A percentile compares a stretch with the other conserved stretches of the same genome.
Evolutionary conservation across 257 asterid species (phyloP).

Genomic region (Scutellaria barbata): DNA sequence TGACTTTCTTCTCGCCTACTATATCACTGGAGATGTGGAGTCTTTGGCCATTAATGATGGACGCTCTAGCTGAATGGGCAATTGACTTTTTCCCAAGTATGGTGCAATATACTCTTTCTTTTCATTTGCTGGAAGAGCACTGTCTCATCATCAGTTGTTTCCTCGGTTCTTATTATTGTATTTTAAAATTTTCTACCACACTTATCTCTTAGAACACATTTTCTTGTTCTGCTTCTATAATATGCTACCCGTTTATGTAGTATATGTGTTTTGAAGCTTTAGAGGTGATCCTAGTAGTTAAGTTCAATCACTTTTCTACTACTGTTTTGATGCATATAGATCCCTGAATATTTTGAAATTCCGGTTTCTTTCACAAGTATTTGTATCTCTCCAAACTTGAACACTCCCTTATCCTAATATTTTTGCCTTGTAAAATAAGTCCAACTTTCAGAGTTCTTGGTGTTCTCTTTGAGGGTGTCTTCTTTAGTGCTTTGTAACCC

Average conservation of each 20-base stretch:
- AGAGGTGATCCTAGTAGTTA: background rate
- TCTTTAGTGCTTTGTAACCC: background rate
- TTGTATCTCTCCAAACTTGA: background rate
- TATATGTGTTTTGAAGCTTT: constrained; percentile 24
- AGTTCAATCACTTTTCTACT: constrained; percentile 7
- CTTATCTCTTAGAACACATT: too few relatives aligned
- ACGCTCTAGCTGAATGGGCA: constrained; percentile 97
- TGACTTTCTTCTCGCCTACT: constrained; percentile 94
- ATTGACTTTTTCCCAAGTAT: constrained; percentile 96
- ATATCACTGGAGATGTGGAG: constrained; percentile 98
- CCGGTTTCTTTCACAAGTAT: background rate
- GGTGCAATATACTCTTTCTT: constrained; percentile 30
- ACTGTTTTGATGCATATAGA: background rate
- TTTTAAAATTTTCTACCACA: background rate
- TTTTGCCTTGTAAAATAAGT: background rate
- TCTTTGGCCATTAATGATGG: constrained; percentile 97
- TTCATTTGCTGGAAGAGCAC: background rate
- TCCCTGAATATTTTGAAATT: background rate
- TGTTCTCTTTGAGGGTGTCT: background rate
- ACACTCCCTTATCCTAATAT: background rate
- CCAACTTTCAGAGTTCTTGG: background rate
- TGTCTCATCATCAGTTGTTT: constrained; percentile 11
- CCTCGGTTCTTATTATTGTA: background rate
- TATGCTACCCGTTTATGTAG: constrained; percentile 1
- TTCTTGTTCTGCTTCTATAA: constrained; percentile 14